Percentiles rank a stretch among this genome's conserved stretches.
Conservation (phyloP, 2,329 filamentous ascomycete species). For the Verruconis gallopava region DNA sequence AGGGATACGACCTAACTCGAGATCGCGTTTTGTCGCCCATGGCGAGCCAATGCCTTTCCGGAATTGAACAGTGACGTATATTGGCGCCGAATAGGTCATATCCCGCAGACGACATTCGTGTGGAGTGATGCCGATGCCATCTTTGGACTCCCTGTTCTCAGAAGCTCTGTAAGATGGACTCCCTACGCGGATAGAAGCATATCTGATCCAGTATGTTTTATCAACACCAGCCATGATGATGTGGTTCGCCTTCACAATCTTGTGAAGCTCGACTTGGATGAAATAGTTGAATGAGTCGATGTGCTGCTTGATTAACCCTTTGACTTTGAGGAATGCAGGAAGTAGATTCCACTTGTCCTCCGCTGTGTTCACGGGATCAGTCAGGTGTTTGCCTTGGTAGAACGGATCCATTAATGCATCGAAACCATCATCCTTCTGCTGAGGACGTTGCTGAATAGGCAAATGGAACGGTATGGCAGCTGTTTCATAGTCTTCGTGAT, state of each 20-base stretch:
- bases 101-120: slow-evolving; percentile 95
- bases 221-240: slow-evolving; percentile 86
- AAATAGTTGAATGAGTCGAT: slow-evolving; percentile 99
- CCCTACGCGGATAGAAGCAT: slow-evolving; percentile 80
- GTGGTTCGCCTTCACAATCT: slow-evolving; percentile 85
- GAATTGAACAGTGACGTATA: slow-evolving; percentile 85
- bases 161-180: slow-evolving; percentile 67
- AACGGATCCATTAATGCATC: slow-evolving; percentile 56
- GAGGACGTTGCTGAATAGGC: no score
- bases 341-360: slow-evolving; percentile 93
- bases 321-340: slow-evolving; percentile 95
- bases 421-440: slow-evolving; percentile 34
- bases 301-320: slow-evolving; percentile 92
- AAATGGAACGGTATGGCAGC: no score
- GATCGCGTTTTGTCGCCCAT: slow-evolving; percentile 56
- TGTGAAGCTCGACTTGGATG: slow-evolving; percentile 89
- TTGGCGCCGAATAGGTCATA: slow-evolving; percentile 94
- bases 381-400: slow-evolving; percentile 54
- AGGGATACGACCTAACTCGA: slow-evolving; percentile 80
- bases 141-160: slow-evolving; percentile 38
- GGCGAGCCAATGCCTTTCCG: slow-evolving; percentile 57
- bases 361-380: slow-evolving; percentile 56
- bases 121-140: slow-evolving; percentile 54
- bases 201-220: slow-evolving; percentile 80
- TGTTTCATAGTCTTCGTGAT: no score